These are phyloP conservation scores for Fusarium zealandicum DNA, from an alignment of 2,329 filamentous ascomycete genomes.

Conservation along the genomic window DNA sequence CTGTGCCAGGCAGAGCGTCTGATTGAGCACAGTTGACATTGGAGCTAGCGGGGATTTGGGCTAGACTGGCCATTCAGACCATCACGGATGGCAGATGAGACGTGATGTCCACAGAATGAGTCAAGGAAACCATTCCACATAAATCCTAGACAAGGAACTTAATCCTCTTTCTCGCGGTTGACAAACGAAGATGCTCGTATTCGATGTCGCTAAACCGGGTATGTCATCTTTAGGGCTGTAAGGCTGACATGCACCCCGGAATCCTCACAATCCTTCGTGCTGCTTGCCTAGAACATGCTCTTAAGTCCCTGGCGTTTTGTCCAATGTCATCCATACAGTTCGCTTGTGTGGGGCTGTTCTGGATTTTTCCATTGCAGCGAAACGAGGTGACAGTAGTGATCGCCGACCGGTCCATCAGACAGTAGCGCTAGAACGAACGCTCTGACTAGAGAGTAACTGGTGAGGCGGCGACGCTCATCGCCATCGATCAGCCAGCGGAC, in stretches of 20 bases:
- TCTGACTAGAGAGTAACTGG: background rate
- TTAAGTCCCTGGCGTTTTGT: constrained; percentile 7
- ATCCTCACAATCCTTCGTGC: constrained; percentile 31
- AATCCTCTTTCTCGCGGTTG: constrained; percentile 8
- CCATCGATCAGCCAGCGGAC: background rate
- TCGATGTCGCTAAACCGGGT: constrained; percentile 8
- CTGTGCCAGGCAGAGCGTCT: constrained; percentile 6
- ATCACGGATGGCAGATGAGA: constrained; percentile 27
- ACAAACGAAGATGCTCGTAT: constrained; percentile 22
- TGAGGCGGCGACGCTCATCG: background rate
- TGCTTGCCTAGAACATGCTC: constrained; percentile 28
- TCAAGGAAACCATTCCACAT: constrained; percentile 12
- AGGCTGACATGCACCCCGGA: constrained; percentile 40
- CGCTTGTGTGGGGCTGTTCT: constrained; percentile 4
- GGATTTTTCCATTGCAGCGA: constrained; percentile 7
- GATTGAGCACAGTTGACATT: background rate
- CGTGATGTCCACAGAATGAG: constrained; percentile 15
- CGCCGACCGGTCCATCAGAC: background rate
- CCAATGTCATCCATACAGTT: background rate
- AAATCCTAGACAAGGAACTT: constrained; percentile 13
- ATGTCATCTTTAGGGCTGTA: constrained; percentile 38
- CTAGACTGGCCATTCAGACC: constrained; percentile 9
- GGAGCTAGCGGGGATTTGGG: constrained; percentile 20
- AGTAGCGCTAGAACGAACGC: background rate
- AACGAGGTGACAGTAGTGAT: background rate